These are phyloP conservation scores for Fennellomyces sp. DNA, from an alignment of 371 early-diverging fungal genomes.

Conservation along the genomic window DNA sequence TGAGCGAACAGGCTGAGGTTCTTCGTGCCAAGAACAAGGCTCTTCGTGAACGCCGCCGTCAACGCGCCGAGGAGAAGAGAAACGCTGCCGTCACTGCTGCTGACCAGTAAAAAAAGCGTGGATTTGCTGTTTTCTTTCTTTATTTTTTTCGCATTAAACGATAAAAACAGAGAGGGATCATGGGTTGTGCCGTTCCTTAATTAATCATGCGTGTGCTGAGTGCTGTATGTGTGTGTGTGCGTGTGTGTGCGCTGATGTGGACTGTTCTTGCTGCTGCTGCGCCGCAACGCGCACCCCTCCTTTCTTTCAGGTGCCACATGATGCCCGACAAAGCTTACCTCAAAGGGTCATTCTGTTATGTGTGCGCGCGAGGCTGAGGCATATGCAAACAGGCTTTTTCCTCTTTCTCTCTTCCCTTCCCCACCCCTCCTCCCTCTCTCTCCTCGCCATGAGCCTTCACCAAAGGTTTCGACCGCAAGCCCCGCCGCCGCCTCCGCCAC, in stretches of 20 bases:
- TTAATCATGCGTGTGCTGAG: neutral
- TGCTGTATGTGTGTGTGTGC: neutral
- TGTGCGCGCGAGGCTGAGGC: neutral
- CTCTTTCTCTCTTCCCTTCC: neutral
- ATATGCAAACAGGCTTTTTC: neutral
- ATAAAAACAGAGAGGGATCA: too few relatives aligned
- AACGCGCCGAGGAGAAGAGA: constrained; percentile 86
- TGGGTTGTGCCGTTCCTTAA: neutral
- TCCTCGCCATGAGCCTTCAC: neutral
- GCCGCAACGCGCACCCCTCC: too few relatives aligned
- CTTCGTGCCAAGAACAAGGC: constrained; percentile 97
- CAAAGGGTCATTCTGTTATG: too few relatives aligned
- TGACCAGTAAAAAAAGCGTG: constrained; percentile 9
- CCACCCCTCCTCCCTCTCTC: neutral
- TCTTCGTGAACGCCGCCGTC: constrained; percentile 91
- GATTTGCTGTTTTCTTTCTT: neutral
- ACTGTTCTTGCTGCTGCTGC: too few relatives aligned
- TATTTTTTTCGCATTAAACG: neutral
- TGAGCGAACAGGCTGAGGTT: constrained; percentile 98
- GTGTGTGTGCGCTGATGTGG: neutral
- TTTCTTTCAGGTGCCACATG: too few relatives aligned
- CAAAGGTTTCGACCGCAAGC: neutral
- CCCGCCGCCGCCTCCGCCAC: neutral
- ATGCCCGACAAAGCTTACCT: too few relatives aligned
- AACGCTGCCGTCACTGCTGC: constrained; percentile 1